Conservation (phyloP, 1,139 yeast species). For the Geotrichum carabidarum region DNA sequence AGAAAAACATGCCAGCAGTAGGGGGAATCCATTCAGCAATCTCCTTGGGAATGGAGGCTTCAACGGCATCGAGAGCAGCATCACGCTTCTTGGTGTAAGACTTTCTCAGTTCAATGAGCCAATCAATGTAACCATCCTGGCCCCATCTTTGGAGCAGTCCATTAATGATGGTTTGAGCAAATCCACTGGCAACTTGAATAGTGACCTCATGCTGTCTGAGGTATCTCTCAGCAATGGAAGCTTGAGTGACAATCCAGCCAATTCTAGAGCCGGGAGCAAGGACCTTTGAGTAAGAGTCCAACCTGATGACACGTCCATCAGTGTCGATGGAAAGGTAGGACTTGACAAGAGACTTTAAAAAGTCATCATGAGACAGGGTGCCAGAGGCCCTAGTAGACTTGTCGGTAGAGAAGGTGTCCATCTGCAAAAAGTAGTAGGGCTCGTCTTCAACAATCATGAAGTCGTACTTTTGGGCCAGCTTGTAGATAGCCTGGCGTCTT, state of each 20-base stretch:
- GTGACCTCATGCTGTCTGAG: slow-evolving; percentile 75
- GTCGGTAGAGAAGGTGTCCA: slow-evolving; percentile 56
- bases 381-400: slow-evolving; percentile 39
- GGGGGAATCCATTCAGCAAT: slow-evolving; percentile 51
- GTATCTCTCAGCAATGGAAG: slow-evolving; percentile 57
- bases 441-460: slow-evolving; percentile 82
- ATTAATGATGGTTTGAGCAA: slow-evolving; percentile 64
- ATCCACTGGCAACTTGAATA: slow-evolving; percentile 78
- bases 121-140: slow-evolving; percentile 70
- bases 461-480: slow-evolving; percentile 72
- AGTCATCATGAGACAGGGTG: slow-evolving; percentile 41
- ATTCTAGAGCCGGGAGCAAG: slow-evolving; percentile 88
- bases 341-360: slow-evolving; percentile 63
- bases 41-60: slow-evolving; percentile 54
- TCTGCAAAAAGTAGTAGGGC: slow-evolving; percentile 90
- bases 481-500: slow-evolving; percentile 68
- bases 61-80: slow-evolving; percentile 65
- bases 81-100: slow-evolving; percentile 79
- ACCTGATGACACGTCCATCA: slow-evolving; percentile 86
- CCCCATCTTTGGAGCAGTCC: slow-evolving; percentile 67
- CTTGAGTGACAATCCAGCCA: slow-evolving; percentile 87
- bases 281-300: slow-evolving; percentile 89
- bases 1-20: slow-evolving; percentile 92
- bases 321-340: slow-evolving; percentile 74
- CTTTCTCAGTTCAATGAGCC: slow-evolving; percentile 80